Evolutionary conservation across 2,329 filamentous ascomycete genomes (phyloP).

Genomic region (Colletotrichum scovillei): DNA sequence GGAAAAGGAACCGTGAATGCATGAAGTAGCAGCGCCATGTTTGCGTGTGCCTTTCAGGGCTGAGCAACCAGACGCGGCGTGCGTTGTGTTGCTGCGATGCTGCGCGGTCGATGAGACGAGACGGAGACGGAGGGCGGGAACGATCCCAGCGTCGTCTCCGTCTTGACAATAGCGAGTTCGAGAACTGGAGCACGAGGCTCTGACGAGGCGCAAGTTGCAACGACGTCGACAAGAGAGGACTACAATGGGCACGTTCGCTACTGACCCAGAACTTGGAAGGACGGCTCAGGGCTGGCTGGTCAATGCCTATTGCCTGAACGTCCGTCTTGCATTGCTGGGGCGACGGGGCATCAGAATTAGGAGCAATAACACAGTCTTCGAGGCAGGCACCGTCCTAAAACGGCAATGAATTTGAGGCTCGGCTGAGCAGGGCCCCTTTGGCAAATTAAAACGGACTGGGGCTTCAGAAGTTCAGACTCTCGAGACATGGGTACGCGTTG

Average conservation of each 20-base stretch:
- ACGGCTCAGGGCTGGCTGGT: neutral
- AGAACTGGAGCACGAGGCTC: neutral
- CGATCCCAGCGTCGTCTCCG: neutral
- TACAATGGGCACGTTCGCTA: neutral
- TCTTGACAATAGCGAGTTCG: neutral
- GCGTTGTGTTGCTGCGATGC: neutral
- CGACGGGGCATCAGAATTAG: slow-evolving; percentile 16
- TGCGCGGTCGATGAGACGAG: slow-evolving; percentile 19
- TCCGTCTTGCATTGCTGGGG: slow-evolving; percentile 24
- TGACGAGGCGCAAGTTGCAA: neutral
- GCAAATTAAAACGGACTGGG: slow-evolving; percentile 28
- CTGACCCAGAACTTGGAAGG: neutral
- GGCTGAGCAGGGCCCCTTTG: slow-evolving; percentile 26
- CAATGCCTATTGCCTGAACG: neutral
- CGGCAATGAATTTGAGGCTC: slow-evolving; percentile 29
- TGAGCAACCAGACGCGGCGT: slow-evolving; percentile 12
- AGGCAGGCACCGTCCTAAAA: slow-evolving; percentile 27
- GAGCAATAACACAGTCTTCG: slow-evolving; percentile 1
- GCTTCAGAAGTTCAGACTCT: neutral
- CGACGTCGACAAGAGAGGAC: neutral
- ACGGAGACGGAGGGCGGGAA: slow-evolving; percentile 1
- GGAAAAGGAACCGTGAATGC: slow-evolving; percentile 14
- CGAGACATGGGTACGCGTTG: slow-evolving; percentile 9
- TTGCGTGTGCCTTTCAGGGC: slow-evolving; percentile 14
- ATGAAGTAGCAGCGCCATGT: slow-evolving; percentile 12